A percentile compares a stretch with the other conserved stretches of the same genome.
Conservation (phyloP, 768 basidiomycete species). For the Cyclocybe cylindracea region DNA sequence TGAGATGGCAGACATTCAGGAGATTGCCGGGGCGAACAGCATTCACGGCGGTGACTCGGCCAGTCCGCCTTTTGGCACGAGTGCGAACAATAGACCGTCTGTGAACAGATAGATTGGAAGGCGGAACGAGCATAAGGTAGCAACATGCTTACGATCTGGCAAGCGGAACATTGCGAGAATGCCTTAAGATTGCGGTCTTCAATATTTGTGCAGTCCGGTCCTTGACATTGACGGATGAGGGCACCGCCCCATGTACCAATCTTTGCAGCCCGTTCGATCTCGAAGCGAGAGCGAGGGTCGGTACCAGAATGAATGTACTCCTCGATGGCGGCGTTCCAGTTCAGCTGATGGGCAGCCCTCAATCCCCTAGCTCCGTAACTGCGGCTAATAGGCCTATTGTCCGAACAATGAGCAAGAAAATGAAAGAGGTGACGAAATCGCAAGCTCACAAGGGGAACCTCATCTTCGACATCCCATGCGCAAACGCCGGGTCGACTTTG, state of each 20-base stretch:
- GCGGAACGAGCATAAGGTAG: no score
- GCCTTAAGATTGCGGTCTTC: background rate
- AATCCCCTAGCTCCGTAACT: no score
- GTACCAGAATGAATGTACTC: slow-evolving; percentile 1
- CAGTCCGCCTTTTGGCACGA: background rate
- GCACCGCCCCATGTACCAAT: background rate
- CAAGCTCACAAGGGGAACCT: no score
- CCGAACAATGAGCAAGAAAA: no score
- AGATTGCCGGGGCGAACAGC: no score
- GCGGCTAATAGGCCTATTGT: no score
- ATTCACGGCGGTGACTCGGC: background rate
- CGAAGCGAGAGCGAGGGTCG: background rate
- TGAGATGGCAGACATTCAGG: no score
- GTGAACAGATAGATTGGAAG: background rate
- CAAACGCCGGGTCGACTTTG: no score
- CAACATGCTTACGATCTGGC: background rate
- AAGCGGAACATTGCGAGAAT: background rate
- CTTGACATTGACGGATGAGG: background rate
- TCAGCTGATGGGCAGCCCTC: background rate
- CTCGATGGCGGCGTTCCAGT: slow-evolving; percentile 3
- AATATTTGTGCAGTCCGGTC: background rate
- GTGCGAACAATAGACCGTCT: slow-evolving; percentile 2
- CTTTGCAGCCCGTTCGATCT: slow-evolving; percentile 1
- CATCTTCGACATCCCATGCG: no score
- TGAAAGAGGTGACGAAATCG: no score